These are phyloP conservation scores for Entomortierella chlamydospora DNA, from an alignment of 192 early-diverging fungal species.

Conservation along the genomic window DNA sequence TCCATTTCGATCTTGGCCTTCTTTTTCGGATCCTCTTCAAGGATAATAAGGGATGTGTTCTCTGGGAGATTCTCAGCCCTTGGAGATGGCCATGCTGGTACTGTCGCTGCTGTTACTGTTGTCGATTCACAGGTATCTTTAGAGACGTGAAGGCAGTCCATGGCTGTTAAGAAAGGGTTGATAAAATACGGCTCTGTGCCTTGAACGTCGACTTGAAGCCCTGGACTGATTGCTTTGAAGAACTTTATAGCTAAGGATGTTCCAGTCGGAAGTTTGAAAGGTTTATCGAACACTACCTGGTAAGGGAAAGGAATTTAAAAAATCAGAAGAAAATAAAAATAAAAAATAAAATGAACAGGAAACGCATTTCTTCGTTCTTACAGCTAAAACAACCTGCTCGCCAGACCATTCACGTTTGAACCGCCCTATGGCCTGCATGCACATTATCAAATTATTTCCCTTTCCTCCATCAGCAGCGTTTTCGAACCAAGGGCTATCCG, in stretches of 20 bases:
- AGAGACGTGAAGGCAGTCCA: constrained; percentile 24
- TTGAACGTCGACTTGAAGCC: constrained; percentile 21
- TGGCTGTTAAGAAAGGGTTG: constrained; percentile 15
- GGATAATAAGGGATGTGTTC: constrained; percentile 9
- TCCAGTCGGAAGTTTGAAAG: constrained; percentile 17
- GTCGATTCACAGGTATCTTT: neutral
- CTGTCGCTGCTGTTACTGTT: no score
- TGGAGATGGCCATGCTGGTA: constrained; percentile 10
- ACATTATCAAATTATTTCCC: constrained; percentile 6
- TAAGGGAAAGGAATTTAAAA: neutral
- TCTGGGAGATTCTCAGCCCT: constrained; percentile 12
- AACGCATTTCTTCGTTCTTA: neutral
- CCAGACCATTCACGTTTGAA: constrained; percentile 45
- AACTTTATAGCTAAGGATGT: constrained; percentile 23
- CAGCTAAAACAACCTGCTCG: constrained; percentile 34
- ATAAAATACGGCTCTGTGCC: constrained; percentile 13
- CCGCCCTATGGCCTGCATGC: constrained; percentile 18
- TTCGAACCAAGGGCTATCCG: constrained; percentile 36
- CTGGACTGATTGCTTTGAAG: constrained; percentile 24
- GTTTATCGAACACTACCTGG: constrained; percentile 20
- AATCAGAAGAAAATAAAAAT: neutral
- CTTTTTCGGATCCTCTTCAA: constrained; percentile 10
- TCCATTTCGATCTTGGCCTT: constrained; percentile 7
- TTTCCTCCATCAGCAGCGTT: constrained; percentile 4
- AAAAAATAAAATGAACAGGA: constrained; percentile 1